Conservation (phyloP, 768 basidiomycete species). For the Lactarius akahatsu region DNA sequence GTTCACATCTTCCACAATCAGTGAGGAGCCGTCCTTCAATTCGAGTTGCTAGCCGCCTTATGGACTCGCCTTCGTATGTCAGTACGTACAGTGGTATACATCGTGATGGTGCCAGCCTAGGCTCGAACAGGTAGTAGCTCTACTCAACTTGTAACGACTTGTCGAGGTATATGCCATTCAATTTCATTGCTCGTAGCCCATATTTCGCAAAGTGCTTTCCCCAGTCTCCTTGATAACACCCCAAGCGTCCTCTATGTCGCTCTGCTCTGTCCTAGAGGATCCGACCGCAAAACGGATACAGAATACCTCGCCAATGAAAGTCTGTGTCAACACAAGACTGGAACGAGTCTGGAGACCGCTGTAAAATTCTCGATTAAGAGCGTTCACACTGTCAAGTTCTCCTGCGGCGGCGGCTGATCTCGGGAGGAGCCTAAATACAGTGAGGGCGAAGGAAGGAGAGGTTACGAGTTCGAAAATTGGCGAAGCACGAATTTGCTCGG, state of each 20-base stretch:
- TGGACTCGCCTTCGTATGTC: too few species aligned
- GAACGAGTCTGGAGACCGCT: slow-evolving; percentile 53
- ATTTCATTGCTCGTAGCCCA: slow-evolving; percentile 38
- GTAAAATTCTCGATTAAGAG: slow-evolving; percentile 65
- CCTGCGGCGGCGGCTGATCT: slow-evolving; percentile 26
- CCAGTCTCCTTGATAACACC: slow-evolving; percentile 59
- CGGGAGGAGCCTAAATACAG: slow-evolving; percentile 70
- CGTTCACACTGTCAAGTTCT: slow-evolving; percentile 48
- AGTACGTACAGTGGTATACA: too few species aligned
- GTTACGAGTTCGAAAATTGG: slow-evolving; percentile 63
- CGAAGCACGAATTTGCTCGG: slow-evolving; percentile 50
- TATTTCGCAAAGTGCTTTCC: slow-evolving; percentile 38
- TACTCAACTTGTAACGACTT: not conserved
- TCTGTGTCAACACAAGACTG: slow-evolving; percentile 77
- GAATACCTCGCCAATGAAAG: slow-evolving; percentile 65
- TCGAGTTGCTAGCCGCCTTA: too few species aligned
- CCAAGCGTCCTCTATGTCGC: slow-evolving; percentile 63
- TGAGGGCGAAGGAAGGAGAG: slow-evolving; percentile 66
- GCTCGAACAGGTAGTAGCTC: not conserved
- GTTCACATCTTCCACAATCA: too few species aligned
- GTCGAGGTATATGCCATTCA: not conserved
- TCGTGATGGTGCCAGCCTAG: too few species aligned
- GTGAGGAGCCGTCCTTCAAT: not conserved
- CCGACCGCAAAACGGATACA: slow-evolving; percentile 83
- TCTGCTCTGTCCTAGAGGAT: slow-evolving; percentile 59